Conservation (phyloP, 116 monocot genomes). For the Cymodocea nodosa region DNA sequence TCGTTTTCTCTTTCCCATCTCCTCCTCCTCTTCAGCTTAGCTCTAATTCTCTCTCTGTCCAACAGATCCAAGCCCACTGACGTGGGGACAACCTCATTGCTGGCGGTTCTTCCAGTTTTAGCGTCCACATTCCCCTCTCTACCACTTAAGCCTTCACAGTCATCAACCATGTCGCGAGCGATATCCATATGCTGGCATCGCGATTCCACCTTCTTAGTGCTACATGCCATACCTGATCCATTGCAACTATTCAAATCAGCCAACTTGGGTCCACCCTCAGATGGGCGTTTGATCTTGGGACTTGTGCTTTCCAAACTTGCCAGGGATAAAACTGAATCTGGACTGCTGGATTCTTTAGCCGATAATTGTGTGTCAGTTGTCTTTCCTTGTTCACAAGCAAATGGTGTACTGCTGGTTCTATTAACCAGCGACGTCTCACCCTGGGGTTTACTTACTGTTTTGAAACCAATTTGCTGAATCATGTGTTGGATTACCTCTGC, state of each 20-base stretch:
- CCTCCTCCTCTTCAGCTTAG: slow-evolving; percentile 35
- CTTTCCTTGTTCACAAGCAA: slow-evolving; percentile 3
- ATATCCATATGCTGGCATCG: slow-evolving; percentile 9
- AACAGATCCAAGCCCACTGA: background rate
- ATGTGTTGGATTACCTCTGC: slow-evolving; percentile 47
- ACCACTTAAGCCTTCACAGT: background rate
- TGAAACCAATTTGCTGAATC: slow-evolving; percentile 28
- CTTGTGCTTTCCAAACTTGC: slow-evolving; percentile 18
- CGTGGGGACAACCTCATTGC: background rate
- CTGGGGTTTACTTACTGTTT: slow-evolving; percentile 8
- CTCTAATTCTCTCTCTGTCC: slow-evolving; percentile 31
- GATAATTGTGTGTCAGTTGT: slow-evolving; percentile 6
- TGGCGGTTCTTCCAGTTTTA: background rate
- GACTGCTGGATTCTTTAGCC: slow-evolving; percentile 30
- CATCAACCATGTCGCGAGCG: slow-evolving; percentile 8
- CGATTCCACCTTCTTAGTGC: background rate
- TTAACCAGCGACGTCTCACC: slow-evolving; percentile 14
- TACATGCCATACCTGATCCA: background rate
- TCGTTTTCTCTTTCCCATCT: slow-evolving; percentile 22
- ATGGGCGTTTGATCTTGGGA: slow-evolving; percentile 8
- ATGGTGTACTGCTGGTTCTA: background rate
- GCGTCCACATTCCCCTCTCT: background rate
- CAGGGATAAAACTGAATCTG: slow-evolving; percentile 42
- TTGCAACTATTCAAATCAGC: background rate
- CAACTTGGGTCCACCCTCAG: slow-evolving; percentile 3